phyloP scores from a whole-genome alignment of 108 stramenopile species.

The Ochromonas danica region DNA sequence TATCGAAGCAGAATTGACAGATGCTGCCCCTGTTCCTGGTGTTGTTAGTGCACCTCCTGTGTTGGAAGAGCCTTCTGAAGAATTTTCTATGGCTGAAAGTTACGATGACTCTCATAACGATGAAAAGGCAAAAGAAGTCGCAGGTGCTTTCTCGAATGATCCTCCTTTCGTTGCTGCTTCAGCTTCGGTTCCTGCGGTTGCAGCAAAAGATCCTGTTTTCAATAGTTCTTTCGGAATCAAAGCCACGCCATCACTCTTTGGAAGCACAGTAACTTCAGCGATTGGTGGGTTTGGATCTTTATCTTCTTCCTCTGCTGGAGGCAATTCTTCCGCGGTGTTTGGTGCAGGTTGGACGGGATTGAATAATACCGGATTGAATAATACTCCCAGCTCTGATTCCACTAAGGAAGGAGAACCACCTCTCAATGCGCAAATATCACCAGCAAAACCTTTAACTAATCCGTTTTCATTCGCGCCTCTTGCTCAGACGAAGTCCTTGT shows the following conservation, averaged over 20 bases:
- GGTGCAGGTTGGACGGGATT: conserved; percentile 4
- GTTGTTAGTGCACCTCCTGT: conserved; percentile 14
- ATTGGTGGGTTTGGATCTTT: conserved; percentile 15
- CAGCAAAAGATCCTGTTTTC: conserved; percentile 15
- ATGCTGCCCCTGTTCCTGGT: conserved; percentile 13
- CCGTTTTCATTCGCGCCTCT: conserved; percentile 13
- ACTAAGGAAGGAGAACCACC: conserved; percentile 9
- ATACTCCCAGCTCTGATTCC: conserved; percentile 9
- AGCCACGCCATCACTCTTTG: conserved; percentile 13
- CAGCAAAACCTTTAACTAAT: conserved; percentile 17
- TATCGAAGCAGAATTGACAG: neutral
- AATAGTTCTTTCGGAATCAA: conserved; percentile 17
- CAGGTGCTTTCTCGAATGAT: conserved; percentile 15
- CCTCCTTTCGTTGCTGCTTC: conserved; percentile 13
- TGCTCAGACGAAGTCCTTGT: conserved; percentile 14
- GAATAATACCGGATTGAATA: conserved; percentile 17
- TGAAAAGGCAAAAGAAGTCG: conserved; percentile 15
- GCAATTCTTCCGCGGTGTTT: conserved; percentile 5
- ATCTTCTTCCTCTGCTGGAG: conserved; percentile 14
- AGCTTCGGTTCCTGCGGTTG: conserved; percentile 13
- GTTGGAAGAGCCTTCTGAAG: conserved; percentile 14
- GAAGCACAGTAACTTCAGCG: conserved; percentile 14
- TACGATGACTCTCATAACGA: conserved; percentile 15
- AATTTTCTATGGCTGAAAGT: conserved; percentile 17
- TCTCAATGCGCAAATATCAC: conserved; percentile 15